These are phyloP conservation scores for Crassisporium funariophilum DNA, from an alignment of 768 basidiomycete genomes.

Conservation along the genomic window DNA sequence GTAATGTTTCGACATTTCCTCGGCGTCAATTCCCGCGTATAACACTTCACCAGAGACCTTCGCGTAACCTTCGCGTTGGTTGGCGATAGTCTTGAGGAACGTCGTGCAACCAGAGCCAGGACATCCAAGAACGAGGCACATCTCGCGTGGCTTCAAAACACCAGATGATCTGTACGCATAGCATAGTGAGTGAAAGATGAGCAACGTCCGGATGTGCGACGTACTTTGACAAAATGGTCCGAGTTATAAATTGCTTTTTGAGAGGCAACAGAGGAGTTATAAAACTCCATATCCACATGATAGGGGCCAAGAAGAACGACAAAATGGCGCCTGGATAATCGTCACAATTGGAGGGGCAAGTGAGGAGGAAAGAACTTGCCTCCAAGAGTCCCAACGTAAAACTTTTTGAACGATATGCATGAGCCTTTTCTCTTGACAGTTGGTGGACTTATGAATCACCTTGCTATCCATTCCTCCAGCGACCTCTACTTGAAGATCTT, in stretches of 20 bases:
- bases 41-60: slow-evolving; percentile 69
- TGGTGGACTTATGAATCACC: slow-evolving; percentile 29
- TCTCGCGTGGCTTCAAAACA: slow-evolving; percentile 75
- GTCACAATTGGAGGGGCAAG: too few relatives aligned
- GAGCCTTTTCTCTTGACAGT: not conserved
- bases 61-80: slow-evolving; percentile 67
- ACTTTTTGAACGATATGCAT: slow-evolving; percentile 30
- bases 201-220: slow-evolving; percentile 1
- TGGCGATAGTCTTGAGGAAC: slow-evolving; percentile 83
- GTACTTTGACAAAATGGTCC: slow-evolving; percentile 64
- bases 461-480: slow-evolving; percentile 58
- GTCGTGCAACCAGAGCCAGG: slow-evolving; percentile 87
- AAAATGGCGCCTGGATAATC: slow-evolving; percentile 47
- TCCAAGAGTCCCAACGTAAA: slow-evolving; percentile 62
- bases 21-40: slow-evolving; percentile 78
- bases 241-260: slow-evolving; percentile 38
- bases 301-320: slow-evolving; percentile 53
- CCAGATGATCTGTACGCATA: slow-evolving; percentile 54
- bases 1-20: slow-evolving; percentile 76
- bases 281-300: slow-evolving; percentile 49
- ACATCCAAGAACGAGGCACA: slow-evolving; percentile 84
- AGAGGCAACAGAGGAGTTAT: slow-evolving; percentile 42
- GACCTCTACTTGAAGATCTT: slow-evolving; percentile 64
- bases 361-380: slow-evolving; percentile 41
- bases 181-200: slow-evolving; percentile 1